Conservation (phyloP, 257 asterid genomes). For the Rehmannia glutinosa region DNA sequence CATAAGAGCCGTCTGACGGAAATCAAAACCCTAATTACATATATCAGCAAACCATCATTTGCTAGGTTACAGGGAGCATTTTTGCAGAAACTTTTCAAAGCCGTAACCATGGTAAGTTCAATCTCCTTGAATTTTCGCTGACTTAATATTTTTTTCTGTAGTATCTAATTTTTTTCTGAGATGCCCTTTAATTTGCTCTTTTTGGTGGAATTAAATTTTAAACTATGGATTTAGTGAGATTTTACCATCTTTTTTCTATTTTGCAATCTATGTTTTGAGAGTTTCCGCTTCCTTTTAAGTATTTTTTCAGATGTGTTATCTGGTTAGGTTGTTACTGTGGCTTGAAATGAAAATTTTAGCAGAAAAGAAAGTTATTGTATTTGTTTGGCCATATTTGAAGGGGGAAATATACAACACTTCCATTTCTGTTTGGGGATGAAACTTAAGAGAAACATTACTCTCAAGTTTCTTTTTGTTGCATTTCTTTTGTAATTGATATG, state of each 20-base stretch:
- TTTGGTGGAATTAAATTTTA: neutral
- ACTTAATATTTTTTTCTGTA: neutral
- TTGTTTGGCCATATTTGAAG: neutral
- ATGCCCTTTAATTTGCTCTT: neutral
- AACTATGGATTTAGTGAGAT: neutral
- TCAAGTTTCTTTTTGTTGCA: neutral
- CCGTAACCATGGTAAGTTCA: constrained; percentile 19
- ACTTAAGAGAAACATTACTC: neutral
- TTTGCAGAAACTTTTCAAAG: neutral
- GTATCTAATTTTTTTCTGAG: neutral
- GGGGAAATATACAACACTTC: neutral
- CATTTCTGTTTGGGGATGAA: neutral
- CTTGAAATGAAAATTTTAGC: neutral
- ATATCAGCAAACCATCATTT: neutral
- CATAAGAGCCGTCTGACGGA: neutral
- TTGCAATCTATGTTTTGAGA: neutral
- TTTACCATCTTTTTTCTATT: neutral
- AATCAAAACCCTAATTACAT: constrained; percentile 4
- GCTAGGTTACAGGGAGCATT: neutral
- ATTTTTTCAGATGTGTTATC: neutral
- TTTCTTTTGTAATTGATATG: neutral
- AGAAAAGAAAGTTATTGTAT: neutral
- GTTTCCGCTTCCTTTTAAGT: too few species aligned
- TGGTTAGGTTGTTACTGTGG: neutral
- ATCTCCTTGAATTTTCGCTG: neutral